Evolutionary conservation across 176 grass and related monocot genomes (phyloP).

Genomic region (Pontederia crassipes): DNA sequence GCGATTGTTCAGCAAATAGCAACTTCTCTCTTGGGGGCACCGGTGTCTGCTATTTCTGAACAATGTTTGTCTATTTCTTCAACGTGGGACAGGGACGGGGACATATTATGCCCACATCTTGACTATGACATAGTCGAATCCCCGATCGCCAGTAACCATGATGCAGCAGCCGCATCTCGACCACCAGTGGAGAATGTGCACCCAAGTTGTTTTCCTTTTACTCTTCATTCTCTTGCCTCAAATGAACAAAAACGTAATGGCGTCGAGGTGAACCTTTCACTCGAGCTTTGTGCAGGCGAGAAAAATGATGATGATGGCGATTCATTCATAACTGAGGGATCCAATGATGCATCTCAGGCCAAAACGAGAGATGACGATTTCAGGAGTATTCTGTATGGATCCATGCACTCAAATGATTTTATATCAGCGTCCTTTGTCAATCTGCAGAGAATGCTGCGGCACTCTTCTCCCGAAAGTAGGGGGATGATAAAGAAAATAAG

Average conservation of each 20-base stretch:
- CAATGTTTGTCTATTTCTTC: not conserved
- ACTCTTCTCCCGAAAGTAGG: not conserved
- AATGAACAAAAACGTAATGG: slow-evolving; percentile 10
- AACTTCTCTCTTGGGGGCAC: slow-evolving; percentile 39
- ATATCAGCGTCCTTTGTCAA: not conserved
- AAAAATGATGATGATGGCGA: not conserved
- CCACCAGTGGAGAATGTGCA: not conserved
- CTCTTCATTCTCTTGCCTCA: not conserved
- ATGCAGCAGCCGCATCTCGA: not conserved
- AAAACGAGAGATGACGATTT: slow-evolving; percentile 27
- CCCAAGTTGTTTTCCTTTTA: not conserved
- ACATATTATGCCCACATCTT: not conserved
- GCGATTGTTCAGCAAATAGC: slow-evolving; percentile 26
- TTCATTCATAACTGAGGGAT: slow-evolving; percentile 7
- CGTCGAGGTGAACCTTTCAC: slow-evolving; percentile 29
- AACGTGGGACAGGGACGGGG: not conserved
- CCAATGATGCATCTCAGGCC: not conserved
- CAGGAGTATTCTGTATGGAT: too few relatives aligned
- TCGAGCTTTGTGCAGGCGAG: slow-evolving; percentile 10
- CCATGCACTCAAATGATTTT: slow-evolving; percentile 1
- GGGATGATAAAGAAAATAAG: not conserved
- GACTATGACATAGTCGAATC: not conserved
- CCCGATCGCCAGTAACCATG: not conserved
- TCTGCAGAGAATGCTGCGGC: not conserved
- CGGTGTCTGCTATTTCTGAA: slow-evolving; percentile 6